These are phyloP conservation scores for Lipomyces oligophaga DNA, from an alignment of 805 yeast genomes.

Conservation along the genomic window DNA sequence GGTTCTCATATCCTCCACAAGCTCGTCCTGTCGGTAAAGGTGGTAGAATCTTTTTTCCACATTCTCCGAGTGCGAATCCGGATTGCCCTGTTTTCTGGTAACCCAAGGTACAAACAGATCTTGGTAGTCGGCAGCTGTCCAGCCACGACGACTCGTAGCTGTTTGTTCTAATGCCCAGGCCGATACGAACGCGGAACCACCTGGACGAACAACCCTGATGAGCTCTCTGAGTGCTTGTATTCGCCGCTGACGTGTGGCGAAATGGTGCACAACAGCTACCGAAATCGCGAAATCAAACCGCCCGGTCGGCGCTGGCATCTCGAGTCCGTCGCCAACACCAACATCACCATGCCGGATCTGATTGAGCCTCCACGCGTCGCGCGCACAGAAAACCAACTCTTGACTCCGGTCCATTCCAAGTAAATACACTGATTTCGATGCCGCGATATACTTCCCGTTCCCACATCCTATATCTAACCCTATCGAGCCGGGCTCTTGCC, in stretches of 20 bases:
- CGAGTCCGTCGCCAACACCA: slow-evolving; percentile 76
- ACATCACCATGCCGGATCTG: slow-evolving; percentile 48
- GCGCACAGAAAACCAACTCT: slow-evolving; percentile 17
- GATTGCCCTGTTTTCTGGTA: slow-evolving; percentile 34
- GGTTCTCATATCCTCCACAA: slow-evolving; percentile 58
- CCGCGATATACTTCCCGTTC: slow-evolving; percentile 82
- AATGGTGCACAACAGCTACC: slow-evolving; percentile 94
- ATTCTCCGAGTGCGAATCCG: slow-evolving; percentile 27
- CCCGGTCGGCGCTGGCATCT: slow-evolving; percentile 51
- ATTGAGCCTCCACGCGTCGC: slow-evolving; percentile 5
- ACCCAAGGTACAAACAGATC: slow-evolving; percentile 98
- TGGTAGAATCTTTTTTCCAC: slow-evolving; percentile 86
- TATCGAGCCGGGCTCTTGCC: slow-evolving; percentile 51
- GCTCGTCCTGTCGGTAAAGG: slow-evolving; percentile 77
- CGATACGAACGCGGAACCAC: slow-evolving; percentile 66
- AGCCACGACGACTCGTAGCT: slow-evolving; percentile 82
- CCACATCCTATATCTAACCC: slow-evolving; percentile 98
- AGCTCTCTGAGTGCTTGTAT: slow-evolving; percentile 69
- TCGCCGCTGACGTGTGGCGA: slow-evolving; percentile 79
- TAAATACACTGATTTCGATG: slow-evolving; percentile 64
- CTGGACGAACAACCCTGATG: slow-evolving; percentile 54
- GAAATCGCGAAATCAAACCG: slow-evolving; percentile 82
- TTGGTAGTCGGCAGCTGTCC: slow-evolving; percentile 85
- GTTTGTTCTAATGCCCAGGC: slow-evolving; percentile 98
- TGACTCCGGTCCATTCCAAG: slow-evolving; percentile 54